Base-by-base conservation (phyloP, 768 basidiomycete genomes). In the Rickenella mellea region DNA sequence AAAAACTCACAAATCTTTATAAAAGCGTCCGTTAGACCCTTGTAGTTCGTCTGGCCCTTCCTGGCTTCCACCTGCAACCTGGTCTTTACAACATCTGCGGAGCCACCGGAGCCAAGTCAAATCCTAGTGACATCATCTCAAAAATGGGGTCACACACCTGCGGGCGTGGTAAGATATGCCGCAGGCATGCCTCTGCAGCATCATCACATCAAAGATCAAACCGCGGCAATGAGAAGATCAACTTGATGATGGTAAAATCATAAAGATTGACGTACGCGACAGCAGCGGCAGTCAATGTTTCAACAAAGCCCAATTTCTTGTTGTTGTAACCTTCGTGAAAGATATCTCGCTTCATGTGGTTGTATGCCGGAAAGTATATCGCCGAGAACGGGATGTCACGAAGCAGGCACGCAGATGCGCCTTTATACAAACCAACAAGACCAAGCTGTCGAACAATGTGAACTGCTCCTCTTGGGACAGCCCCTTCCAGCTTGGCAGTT, bases 341-440 rank as follows among this genome's bases (percentile, higher is more conserved):
- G 20, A 98, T 50, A 60, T 99, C 94, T 59, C 79, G 85, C 73
- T 96, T 89, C 55, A 90, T 62, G 57, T 93, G 91, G 35, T 78
- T 78, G 61, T 96, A 93, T 37, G 89, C 74, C 15, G 86, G 76
- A 68, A 90, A 89, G 60, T 89, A 90, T 50, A 92, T 83, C 27
- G 90, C 92, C 25, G 93, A 97, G 65, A 98, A 99, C 2, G 96
- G 96, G 41, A 98, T 91, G 59, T 97, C 94, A 38, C 92, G 86
- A 26, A 92, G 74, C 52, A 97, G 65, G 63, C 96, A 99, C 17
- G 94, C 96, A 46, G 78, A 80, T 12, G 93, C 81, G 39, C 96
- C 96, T 59, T 76, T 84, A 70, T 99, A 99, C 30, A 98, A 67
- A 17, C 96, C 96, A 38, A 99, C 42, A 26, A 99, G 67, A 42